phyloP scores from a whole-genome alignment of 176 grass and related monocot genomes.

The Areca catechu region DNA sequence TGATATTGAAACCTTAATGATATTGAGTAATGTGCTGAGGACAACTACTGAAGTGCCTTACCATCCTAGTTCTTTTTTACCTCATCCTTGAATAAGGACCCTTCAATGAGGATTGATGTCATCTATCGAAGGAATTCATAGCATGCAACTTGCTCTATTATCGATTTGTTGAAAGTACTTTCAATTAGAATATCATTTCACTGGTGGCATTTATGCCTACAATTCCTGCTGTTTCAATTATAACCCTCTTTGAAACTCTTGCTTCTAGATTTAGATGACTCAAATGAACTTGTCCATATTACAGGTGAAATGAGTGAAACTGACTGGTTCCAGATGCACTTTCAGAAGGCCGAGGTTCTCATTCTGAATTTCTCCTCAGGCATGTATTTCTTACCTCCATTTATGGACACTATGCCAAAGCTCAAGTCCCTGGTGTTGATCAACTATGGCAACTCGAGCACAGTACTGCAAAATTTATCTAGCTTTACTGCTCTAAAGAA shows the following conservation, averaged over 20 bases:
- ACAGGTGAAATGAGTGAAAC: conserved; percentile 94
- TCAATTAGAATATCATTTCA: too few relatives aligned
- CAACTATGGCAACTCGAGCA: conserved; percentile 50
- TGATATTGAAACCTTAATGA: neutral
- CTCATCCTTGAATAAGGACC: too few relatives aligned
- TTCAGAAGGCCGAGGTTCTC: conserved; percentile 92
- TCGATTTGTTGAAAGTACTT: too few relatives aligned
- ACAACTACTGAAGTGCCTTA: too few relatives aligned
- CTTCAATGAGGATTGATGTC: too few relatives aligned
- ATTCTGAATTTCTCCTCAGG: conserved; percentile 80
- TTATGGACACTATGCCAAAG: conserved; percentile 77
- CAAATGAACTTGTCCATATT: conserved; percentile 6
- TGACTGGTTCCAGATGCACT: conserved; percentile 90
- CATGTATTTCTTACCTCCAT: conserved; percentile 65
- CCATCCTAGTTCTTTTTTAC: too few relatives aligned
- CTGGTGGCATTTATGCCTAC: too few relatives aligned
- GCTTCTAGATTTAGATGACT: neutral
- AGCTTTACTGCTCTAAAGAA: conserved; percentile 47
- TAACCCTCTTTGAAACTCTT: too few relatives aligned
- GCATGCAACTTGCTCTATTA: too few relatives aligned
- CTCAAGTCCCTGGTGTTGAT: conserved; percentile 78
- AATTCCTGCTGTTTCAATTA: too few relatives aligned
- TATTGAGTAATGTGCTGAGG: too few relatives aligned
- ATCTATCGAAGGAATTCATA: too few relatives aligned
- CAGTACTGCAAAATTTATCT: conserved; percentile 57